Conservation (phyloP, 2,329 filamentous ascomycete species). For the Scedosporium boydii region DNA sequence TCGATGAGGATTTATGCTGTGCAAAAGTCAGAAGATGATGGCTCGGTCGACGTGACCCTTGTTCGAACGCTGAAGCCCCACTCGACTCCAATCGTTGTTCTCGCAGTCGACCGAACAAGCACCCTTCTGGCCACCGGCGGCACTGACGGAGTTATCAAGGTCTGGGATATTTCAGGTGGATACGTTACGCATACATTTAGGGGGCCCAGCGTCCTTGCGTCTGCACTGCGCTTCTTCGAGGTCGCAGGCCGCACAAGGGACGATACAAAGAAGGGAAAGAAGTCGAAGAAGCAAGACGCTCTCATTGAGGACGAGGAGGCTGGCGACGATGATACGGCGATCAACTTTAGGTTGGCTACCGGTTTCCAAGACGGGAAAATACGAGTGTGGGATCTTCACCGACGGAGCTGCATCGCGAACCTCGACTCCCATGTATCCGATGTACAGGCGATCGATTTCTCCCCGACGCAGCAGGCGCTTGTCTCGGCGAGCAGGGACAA, state of each 20-base stretch:
- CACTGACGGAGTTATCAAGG: constrained; percentile 87
- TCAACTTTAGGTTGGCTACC: constrained; percentile 71
- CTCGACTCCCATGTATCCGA: constrained; percentile 92
- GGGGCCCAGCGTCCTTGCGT: constrained; percentile 83
- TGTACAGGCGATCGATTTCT: constrained; percentile 80
- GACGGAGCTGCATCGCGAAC: constrained; percentile 64
- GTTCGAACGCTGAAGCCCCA: constrained; percentile 82
- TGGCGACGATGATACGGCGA: constrained; percentile 28
- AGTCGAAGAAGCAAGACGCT: constrained; percentile 25
- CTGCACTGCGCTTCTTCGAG: constrained; percentile 87
- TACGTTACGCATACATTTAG: constrained; percentile 94
- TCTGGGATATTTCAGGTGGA: constrained; percentile 88
- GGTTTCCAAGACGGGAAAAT: constrained; percentile 93
- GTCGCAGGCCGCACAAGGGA: constrained; percentile 40
- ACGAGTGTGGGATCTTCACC: constrained; percentile 83
- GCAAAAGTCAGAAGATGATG: constrained; percentile 44
- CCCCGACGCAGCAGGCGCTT: constrained; percentile 60
- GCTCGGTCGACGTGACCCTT: constrained; percentile 55
- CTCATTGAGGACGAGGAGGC: constrained; percentile 23
- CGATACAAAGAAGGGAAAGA: constrained; percentile 23
- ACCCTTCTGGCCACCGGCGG: constrained; percentile 87
- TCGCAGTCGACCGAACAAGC: constrained; percentile 72
- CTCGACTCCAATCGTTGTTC: constrained; percentile 76
- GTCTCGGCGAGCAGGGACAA: constrained; percentile 87
- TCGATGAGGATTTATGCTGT: constrained; percentile 89